Conservation (phyloP, 345 rosid genomes). For the Eucalyptus camaldulensis region DNA sequence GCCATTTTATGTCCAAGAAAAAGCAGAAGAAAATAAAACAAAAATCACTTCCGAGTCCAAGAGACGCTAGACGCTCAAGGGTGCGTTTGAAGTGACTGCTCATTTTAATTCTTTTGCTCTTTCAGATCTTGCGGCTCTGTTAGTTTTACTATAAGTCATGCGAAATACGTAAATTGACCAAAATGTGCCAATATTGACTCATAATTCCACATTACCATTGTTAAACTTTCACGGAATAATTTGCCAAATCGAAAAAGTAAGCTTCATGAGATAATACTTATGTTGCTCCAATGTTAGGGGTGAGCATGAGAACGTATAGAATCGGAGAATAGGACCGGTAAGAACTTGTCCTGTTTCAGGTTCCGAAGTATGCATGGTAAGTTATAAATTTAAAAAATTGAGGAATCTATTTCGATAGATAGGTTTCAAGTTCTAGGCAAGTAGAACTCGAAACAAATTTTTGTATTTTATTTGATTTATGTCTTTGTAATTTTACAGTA, state of each 20-base stretch:
- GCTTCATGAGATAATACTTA: neutral
- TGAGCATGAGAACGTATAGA: no score
- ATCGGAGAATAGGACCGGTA: no score
- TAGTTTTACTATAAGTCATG: neutral
- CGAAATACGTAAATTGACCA: neutral
- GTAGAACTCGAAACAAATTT: no score
- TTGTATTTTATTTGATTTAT: no score
- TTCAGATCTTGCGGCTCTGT: neutral
- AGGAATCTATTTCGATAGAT: no score
- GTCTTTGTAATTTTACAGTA: no score
- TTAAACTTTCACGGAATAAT: neutral
- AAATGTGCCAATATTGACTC: neutral
- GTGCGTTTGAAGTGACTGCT: neutral
- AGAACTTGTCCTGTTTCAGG: rapidly evolving
- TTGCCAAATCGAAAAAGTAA: neutral
- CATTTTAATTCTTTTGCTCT: neutral
- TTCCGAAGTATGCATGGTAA: no score
- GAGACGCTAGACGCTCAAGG: neutral
- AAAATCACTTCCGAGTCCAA: neutral
- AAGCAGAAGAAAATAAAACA: neutral
- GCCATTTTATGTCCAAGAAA: neutral
- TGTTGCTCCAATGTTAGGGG: no score
- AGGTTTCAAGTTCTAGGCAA: no score
- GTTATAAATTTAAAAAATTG: no score
- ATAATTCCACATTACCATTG: neutral